These are phyloP conservation scores for Trapa incisa DNA, from an alignment of 345 rosid species.

Conservation along the genomic window DNA sequence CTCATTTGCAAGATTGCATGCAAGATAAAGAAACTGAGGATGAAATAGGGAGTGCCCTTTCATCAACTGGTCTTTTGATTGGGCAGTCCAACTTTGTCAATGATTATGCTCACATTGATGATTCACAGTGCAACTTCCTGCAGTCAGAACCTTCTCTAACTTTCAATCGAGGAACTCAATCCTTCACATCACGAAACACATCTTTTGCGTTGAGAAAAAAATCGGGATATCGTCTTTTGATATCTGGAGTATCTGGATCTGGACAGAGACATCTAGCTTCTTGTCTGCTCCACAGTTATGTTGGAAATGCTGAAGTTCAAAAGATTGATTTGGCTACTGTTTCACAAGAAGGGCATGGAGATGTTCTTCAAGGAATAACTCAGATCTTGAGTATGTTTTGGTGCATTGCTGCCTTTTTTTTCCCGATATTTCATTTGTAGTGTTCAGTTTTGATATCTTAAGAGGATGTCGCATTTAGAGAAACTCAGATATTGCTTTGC, in stretches of 20 bases:
- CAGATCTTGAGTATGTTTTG: conserved; percentile 61
- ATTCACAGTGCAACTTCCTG: conserved; percentile 16
- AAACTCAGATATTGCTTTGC: background rate
- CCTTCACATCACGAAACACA: conserved; percentile 20
- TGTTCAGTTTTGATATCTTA: background rate
- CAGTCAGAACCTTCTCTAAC: conserved; percentile 21
- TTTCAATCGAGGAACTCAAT: conserved; percentile 14
- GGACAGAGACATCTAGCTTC: conserved; percentile 94
- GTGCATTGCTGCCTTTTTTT: background rate
- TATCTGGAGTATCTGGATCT: conserved; percentile 72
- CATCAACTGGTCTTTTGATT: conserved; percentile 40
- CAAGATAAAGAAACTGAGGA: conserved; percentile 46
- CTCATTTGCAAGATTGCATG: conserved; percentile 41
- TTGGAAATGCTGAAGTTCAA: conserved; percentile 71
- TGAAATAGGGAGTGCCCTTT: conserved; percentile 50
- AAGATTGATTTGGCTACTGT: conserved; percentile 85
- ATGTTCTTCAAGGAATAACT: conserved; percentile 71
- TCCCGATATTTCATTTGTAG: no score
- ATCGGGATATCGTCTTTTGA: conserved; percentile 57
- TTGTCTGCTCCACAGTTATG: conserved; percentile 72
- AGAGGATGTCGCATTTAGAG: background rate
- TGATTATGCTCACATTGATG: conserved; percentile 30
- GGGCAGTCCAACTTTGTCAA: conserved; percentile 33
- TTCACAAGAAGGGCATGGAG: conserved; percentile 89
- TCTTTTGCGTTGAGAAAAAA: conserved; percentile 34